These are phyloP conservation scores for Calonectria pseudoturangicola DNA, from an alignment of 2,329 filamentous ascomycete genomes.

Conservation along the genomic window DNA sequence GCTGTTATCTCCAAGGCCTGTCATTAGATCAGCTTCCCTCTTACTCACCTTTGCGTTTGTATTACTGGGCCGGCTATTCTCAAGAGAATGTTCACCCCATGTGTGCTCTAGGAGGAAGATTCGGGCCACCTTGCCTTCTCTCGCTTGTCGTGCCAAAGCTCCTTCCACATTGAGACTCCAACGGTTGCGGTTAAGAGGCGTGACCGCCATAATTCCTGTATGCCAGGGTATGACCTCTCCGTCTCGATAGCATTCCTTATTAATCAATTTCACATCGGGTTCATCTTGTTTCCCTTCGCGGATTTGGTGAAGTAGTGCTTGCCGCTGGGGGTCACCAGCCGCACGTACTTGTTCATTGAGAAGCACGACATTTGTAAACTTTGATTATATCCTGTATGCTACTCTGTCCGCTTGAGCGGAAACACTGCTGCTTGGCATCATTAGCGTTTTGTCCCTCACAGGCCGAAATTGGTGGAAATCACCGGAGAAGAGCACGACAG, in stretches of 20 bases:
- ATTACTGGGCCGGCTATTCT: too few relatives aligned
- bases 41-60: too few relatives aligned
- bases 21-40: too few relatives aligned
- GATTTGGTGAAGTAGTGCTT: not conserved
- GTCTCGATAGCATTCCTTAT: not conserved
- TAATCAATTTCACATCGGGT: not conserved
- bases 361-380: constrained; percentile 11
- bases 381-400: not conserved
- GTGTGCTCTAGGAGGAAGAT: not conserved
- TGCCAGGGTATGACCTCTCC: not conserved
- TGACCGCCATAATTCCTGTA: not conserved
- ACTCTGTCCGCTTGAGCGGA: too few relatives aligned
- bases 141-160: not conserved
- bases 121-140: not conserved
- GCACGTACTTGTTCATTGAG: constrained; percentile 20
- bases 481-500: constrained; percentile 1
- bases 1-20: too few relatives aligned
- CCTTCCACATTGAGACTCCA: constrained; percentile 14
- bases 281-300: constrained; percentile 8
- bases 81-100: not conserved
- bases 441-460: not conserved
- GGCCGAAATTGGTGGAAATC: constrained; percentile 12
- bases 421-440: not conserved
- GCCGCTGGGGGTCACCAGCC: not conserved
- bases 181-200: not conserved